These are phyloP conservation scores for Trypanosoma mega DNA, from an alignment of 208 protist species.

Conservation along the genomic window DNA sequence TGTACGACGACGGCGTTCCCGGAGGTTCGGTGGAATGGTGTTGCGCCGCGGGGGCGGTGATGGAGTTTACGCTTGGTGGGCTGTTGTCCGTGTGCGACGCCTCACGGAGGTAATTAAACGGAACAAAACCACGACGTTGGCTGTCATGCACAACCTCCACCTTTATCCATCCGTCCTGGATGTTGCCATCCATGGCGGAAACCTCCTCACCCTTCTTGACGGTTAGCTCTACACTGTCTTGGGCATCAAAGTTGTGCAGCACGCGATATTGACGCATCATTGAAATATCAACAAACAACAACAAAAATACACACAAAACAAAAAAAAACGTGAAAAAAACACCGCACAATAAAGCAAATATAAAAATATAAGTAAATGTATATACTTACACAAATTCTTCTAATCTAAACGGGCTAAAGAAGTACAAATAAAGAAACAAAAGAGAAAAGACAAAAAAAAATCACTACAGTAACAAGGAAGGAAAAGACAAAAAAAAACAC, in stretches of 20 bases:
- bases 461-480: not conserved
- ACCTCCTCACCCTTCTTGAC: conserved; percentile 71
- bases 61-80: not conserved
- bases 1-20: conserved; percentile 3
- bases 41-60: not conserved
- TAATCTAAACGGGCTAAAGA: not conserved
- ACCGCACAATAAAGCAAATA: conserved; percentile 13
- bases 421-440: conserved; percentile 7
- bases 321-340: conserved; percentile 12
- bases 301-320: not conserved
- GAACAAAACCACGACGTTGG: conserved; percentile 70
- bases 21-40: conserved; percentile 1
- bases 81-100: not conserved
- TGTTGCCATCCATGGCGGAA: conserved; percentile 34
- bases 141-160: conserved; percentile 36
- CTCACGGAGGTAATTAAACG: conserved; percentile 65
- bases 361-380: not conserved
- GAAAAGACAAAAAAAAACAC: conserved; percentile 12
- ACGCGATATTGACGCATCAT: conserved; percentile 52
- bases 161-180: conserved; percentile 83
- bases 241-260: conserved; percentile 64
- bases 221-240: conserved; percentile 75
- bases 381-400: not conserved
- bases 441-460: not conserved
- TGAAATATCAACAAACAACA: not conserved